Conservation (phyloP, 768 basidiomycete genomes). For the Termitomyces sp. region DNA sequence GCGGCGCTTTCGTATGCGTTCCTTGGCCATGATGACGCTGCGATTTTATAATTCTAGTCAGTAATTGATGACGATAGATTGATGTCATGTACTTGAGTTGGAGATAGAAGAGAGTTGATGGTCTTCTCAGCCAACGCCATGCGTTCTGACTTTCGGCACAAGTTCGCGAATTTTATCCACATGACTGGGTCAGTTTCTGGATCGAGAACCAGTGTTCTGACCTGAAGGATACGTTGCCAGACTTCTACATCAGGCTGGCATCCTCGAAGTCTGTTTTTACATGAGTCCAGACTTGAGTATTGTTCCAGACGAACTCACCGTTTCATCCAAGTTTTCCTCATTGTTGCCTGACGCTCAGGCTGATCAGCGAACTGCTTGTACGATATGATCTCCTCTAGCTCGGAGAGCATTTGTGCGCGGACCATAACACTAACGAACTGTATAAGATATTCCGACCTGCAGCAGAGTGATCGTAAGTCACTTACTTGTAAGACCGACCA, state of each 20-base stretch:
- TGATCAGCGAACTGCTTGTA: conserved; percentile 96
- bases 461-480: background rate
- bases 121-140: conserved; percentile 97
- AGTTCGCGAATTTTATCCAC: conserved; percentile 99
- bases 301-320: conserved; percentile 42
- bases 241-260: conserved; percentile 98
- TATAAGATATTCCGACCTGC: background rate
- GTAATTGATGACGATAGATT: background rate
- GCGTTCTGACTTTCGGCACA: conserved; percentile 92
- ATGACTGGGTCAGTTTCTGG: conserved; percentile 94
- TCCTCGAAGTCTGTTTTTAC: conserved; percentile 65
- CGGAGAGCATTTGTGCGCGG: conserved; percentile 96
- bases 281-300: background rate
- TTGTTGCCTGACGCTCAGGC: conserved; percentile 83
- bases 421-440: conserved; percentile 71
- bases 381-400: conserved; percentile 94
- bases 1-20: conserved; percentile 72
- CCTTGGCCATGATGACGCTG: conserved; percentile 43
- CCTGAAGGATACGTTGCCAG: conserved; percentile 97
- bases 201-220: conserved; percentile 86
- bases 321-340: conserved; percentile 97
- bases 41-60: conserved; percentile 17
- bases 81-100: conserved; percentile 46
- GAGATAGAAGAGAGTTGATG: conserved; percentile 83
- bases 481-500: conserved; percentile 94